phyloP scores from a whole-genome alignment of 345 rosid species.

The Cochlearia excelsa region DNA sequence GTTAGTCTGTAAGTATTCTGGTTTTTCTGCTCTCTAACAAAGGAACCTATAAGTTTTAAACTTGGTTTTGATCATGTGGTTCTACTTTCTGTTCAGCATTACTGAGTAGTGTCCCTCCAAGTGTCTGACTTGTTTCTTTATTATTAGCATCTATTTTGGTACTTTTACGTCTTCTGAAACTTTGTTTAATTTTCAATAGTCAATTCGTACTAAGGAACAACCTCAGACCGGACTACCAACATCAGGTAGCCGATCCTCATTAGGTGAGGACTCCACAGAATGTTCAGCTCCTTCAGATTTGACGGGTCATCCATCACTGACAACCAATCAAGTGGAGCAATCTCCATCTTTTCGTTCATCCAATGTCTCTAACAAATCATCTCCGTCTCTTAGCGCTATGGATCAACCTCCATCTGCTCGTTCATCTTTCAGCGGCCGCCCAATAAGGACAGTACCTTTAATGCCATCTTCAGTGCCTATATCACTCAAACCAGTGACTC shows the following conservation, averaged over 20 bases:
- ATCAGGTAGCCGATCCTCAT: constrained; percentile 39
- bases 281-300: constrained; percentile 35
- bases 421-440: constrained; percentile 47
- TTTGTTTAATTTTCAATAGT: constrained; percentile 40
- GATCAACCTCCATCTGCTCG: constrained; percentile 57
- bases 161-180: constrained; percentile 15
- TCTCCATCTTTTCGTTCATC: constrained; percentile 43
- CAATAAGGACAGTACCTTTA: constrained; percentile 44
- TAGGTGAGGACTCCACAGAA: constrained; percentile 37
- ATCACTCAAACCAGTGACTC: constrained; percentile 57
- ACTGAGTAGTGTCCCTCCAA: not conserved
- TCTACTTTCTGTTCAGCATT: constrained; percentile 3
- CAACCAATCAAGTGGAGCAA: constrained; percentile 43
- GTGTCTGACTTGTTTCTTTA: constrained; percentile 3
- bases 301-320: constrained; percentile 41
- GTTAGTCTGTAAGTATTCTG: constrained; percentile 9
- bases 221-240: constrained; percentile 45
- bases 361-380: constrained; percentile 32
- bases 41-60: not conserved
- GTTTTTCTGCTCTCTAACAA: constrained; percentile 4
- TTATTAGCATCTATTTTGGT: constrained; percentile 3
- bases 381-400: constrained; percentile 34
- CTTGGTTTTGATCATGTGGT: not conserved
- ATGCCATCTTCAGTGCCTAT: constrained; percentile 53
- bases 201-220: constrained; percentile 62